Conservation (phyloP, 345 rosid genomes). For the Carallia brachiata region DNA sequence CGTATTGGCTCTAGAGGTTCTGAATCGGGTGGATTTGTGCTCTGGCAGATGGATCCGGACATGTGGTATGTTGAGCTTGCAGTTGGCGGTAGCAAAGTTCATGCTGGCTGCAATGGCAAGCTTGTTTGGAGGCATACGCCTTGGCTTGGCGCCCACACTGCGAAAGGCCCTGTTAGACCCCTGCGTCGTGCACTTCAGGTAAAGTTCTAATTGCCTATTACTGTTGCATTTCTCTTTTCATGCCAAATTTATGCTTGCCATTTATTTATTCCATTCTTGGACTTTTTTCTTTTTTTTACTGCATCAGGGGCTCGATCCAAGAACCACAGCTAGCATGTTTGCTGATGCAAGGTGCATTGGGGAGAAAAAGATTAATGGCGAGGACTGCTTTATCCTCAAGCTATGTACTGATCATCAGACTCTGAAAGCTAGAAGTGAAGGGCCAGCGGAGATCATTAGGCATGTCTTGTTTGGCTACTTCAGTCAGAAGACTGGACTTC, state of each 20-base stretch:
- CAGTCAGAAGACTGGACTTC: slow-evolving; percentile 88
- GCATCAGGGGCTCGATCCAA: slow-evolving; percentile 95
- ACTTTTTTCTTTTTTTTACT: not conserved
- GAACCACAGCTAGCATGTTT: slow-evolving; percentile 73
- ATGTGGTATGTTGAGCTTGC: slow-evolving; percentile 95
- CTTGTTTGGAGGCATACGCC: slow-evolving; percentile 95
- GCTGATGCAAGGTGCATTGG: slow-evolving; percentile 85
- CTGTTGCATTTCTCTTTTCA: not conserved
- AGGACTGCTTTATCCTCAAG: slow-evolving; percentile 89
- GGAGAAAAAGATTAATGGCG: slow-evolving; percentile 73
- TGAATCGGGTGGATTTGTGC: slow-evolving; percentile 85
- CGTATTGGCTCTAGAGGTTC: slow-evolving; percentile 49
- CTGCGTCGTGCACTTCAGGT: slow-evolving; percentile 95
- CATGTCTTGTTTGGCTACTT: slow-evolving; percentile 86
- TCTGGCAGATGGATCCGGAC: slow-evolving; percentile 98
- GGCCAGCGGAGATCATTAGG: slow-evolving; percentile 86
- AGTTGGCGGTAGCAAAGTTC: slow-evolving; percentile 81
- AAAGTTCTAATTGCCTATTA: slow-evolving; percentile 2
- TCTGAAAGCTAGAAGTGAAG: slow-evolving; percentile 77
- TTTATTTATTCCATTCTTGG: not conserved
- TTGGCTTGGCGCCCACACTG: slow-evolving; percentile 85
- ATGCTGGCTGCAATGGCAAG: slow-evolving; percentile 89
- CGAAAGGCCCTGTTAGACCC: slow-evolving; percentile 90
- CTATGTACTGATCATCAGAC: slow-evolving; percentile 71
- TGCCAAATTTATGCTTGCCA: not conserved